Evolutionary conservation across 768 basidiomycete genomes (phyloP).

Genomic region (Rhodotorula graminis): DNA sequence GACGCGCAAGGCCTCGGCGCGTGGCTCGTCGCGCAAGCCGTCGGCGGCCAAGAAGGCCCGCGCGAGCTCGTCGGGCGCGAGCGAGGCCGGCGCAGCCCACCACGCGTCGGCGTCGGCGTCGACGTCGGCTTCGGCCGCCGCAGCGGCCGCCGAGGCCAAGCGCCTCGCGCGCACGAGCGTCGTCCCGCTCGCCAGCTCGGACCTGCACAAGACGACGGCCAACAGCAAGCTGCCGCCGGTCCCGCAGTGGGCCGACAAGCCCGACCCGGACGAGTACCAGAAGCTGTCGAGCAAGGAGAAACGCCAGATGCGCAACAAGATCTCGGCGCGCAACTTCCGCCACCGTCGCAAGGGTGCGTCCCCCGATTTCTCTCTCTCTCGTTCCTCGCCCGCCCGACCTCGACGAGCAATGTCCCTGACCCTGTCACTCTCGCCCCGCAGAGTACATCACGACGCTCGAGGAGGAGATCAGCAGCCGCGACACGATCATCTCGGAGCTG

Average conservation of each 20-base stretch:
- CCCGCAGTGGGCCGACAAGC: constrained; percentile 52
- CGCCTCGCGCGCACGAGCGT: constrained; percentile 27
- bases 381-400: too few species aligned
- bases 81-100: not conserved
- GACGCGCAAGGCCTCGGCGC: not conserved
- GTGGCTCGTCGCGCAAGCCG: constrained; percentile 2
- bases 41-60: constrained; percentile 24
- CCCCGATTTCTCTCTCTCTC: too few species aligned
- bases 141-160: not conserved
- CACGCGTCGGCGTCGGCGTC: too few species aligned
- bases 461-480: constrained; percentile 84
- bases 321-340: constrained; percentile 51
- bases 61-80: not conserved
- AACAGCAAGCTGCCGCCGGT: constrained; percentile 36
- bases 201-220: constrained; percentile 28
- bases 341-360: constrained; percentile 49
- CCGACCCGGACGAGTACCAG: constrained; percentile 85
- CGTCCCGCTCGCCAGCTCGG: constrained; percentile 18
- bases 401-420: too few species aligned
- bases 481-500: constrained; percentile 62
- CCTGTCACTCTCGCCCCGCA: not conserved
- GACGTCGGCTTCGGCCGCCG: too few species aligned
- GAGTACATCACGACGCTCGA: constrained; percentile 91
- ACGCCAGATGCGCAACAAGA: constrained; percentile 92
- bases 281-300: constrained; percentile 96